Evolutionary conservation across 139 green algal genomes (phyloP).

Genomic region (Coccomyxa sp.): DNA sequence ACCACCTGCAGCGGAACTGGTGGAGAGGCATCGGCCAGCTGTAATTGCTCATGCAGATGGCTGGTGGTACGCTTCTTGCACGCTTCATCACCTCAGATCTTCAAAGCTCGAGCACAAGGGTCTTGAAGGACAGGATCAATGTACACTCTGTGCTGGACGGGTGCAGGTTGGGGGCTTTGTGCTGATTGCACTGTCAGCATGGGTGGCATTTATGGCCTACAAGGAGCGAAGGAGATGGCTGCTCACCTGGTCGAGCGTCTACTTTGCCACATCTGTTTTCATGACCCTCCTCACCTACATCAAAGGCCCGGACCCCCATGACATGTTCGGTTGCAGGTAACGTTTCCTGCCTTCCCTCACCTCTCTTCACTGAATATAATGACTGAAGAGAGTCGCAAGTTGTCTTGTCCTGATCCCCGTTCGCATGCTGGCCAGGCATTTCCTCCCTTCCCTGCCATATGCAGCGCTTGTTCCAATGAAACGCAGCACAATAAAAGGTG

Average conservation of each 20-base stretch:
- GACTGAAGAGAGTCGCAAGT: too few relatives aligned
- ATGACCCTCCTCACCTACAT: slow-evolving; percentile 1
- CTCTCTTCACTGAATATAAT: too few relatives aligned
- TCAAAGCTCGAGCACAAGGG: too few relatives aligned
- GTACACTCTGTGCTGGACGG: too few relatives aligned
- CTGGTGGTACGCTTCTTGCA: neutral
- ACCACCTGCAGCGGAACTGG: neutral
- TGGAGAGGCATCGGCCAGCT: neutral
- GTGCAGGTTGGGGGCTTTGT: neutral
- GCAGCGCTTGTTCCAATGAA: too few relatives aligned
- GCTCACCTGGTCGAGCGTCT: neutral
- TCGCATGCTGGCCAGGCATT: too few relatives aligned
- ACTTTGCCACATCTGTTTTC: neutral
- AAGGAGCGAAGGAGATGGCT: neutral
- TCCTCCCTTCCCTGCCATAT: too few relatives aligned
- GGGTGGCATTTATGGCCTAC: neutral
- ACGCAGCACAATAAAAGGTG: too few relatives aligned
- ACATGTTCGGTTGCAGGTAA: neutral
- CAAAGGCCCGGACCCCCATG: neutral
- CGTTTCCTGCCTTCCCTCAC: too few relatives aligned
- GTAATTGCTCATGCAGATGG: neutral
- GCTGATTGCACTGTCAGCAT: neutral
- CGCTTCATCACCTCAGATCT: neutral
- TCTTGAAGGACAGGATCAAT: too few relatives aligned
- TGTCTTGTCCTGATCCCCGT: too few relatives aligned